Conservation (phyloP, 179 eudicot species). For the Monotropa hypopitys region DNA sequence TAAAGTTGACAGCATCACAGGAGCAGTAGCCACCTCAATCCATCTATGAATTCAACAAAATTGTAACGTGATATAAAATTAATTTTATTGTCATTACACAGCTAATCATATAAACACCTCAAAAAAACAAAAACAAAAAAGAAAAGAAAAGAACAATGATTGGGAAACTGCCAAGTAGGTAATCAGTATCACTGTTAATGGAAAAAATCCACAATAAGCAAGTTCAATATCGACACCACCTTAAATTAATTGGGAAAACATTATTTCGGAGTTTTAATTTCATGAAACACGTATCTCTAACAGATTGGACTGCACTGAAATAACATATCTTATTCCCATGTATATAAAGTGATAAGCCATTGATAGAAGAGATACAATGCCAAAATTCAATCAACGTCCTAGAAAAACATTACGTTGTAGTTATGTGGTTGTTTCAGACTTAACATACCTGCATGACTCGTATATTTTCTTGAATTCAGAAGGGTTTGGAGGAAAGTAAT, state of each 20-base stretch:
- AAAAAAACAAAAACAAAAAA: neutral
- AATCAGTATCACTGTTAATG: neutral
- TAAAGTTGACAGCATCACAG: constrained; percentile 67
- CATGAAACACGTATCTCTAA: neutral
- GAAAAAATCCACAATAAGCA: neutral
- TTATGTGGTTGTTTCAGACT: neutral
- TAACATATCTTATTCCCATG: neutral
- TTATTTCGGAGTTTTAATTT: no score
- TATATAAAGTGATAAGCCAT: neutral
- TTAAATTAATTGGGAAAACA: neutral
- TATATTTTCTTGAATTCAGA: constrained; percentile 32
- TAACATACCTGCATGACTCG: constrained; percentile 11
- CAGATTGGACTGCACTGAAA: neutral
- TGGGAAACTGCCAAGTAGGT: neutral
- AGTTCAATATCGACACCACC: neutral
- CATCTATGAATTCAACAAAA: constrained; percentile 25
- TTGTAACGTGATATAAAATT: neutral
- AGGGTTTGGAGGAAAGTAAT: constrained; percentile 53
- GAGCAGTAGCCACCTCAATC: constrained; percentile 32
- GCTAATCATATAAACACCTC: neutral
- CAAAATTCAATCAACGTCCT: neutral
- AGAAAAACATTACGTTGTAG: no score
- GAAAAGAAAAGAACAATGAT: neutral
- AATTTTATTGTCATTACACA: constrained; percentile 36
- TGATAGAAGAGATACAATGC: neutral